A percentile compares a stretch with the other conserved stretches of the same genome.
Evolutionary conservation across 768 basidiomycete genomes (phyloP).

Genomic region (Botryobasidium botryosum): DNA sequence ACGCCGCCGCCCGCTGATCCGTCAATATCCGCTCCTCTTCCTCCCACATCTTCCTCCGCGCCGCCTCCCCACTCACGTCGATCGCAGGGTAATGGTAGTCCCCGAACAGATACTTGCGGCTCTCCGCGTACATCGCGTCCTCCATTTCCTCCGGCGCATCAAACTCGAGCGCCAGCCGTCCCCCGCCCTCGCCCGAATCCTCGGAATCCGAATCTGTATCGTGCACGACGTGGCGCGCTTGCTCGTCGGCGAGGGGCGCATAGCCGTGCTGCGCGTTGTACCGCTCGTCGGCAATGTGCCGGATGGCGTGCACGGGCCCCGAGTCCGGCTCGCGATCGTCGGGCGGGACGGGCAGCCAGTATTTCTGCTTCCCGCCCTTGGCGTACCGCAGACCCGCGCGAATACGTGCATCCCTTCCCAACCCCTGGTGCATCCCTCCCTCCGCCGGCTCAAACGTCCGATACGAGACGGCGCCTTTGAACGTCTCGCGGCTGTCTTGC

Average conservation of each 20-base stretch:
- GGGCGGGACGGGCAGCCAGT: constrained; percentile 73
- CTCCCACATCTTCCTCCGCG: constrained; percentile 49
- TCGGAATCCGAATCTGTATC: constrained; percentile 10
- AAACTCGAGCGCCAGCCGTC: constrained; percentile 30
- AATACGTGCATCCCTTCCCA: constrained; percentile 71
- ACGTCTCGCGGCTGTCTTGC: constrained; percentile 65
- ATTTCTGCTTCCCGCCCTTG: constrained; percentile 80
- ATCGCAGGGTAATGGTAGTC: constrained; percentile 83
- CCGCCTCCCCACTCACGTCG: constrained; percentile 68
- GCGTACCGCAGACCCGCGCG: constrained; percentile 83
- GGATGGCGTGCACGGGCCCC: constrained; percentile 21
- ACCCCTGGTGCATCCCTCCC: constrained; percentile 80
- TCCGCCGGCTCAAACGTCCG: constrained; percentile 93
- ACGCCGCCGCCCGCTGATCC: constrained; percentile 58
- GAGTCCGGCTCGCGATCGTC: constrained; percentile 11
- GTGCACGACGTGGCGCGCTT: constrained; percentile 24
- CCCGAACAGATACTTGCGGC: constrained; percentile 69
- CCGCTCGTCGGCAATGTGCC: constrained; percentile 18
- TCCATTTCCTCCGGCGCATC: constrained; percentile 50
- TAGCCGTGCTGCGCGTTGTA: constrained; percentile 38
- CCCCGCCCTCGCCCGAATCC: constrained; percentile 17
- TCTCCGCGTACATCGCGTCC: constrained; percentile 60
- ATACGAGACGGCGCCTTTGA: constrained; percentile 86
- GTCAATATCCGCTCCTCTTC: constrained; percentile 74
- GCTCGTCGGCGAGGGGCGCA: constrained; percentile 53